These are phyloP conservation scores for Gracilaria vermiculophylla DNA, from an alignment of 23 red algal species.

Conservation along the genomic window DNA sequence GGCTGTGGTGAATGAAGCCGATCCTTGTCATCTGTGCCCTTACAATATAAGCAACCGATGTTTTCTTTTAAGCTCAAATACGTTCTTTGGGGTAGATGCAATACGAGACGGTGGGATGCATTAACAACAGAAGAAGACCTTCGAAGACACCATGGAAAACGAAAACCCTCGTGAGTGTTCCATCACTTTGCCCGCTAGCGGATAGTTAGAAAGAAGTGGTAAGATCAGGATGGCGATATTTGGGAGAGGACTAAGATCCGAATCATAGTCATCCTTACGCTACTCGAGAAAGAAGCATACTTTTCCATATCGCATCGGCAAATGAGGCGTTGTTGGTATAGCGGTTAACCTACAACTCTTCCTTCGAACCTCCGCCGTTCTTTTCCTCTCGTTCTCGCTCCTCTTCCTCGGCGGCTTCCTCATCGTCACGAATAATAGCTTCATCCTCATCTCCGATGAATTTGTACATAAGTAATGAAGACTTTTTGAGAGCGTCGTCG, in stretches of 20 bases:
- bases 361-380: conserved; percentile 33
- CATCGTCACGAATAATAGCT: conserved; percentile 63
- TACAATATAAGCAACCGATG: neutral
- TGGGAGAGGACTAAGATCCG: too few species aligned
- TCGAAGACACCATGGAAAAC: neutral
- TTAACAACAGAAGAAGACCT: neutral
- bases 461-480: conserved; percentile 36
- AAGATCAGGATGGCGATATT: too few species aligned
- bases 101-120: neutral
- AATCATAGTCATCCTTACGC: too few species aligned
- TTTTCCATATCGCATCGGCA: neutral
- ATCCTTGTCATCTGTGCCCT: neutral
- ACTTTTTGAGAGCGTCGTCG: conserved; percentile 52
- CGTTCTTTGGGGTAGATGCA: neutral
- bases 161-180: neutral
- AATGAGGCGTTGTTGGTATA: neutral
- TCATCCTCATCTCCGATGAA: conserved; percentile 74
- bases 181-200: too few species aligned
- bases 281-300: too few species aligned
- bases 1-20: too few species aligned
- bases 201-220: too few species aligned
- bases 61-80: neutral
- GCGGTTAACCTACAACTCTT: conserved; percentile 28
- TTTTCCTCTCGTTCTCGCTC: conserved; percentile 50
- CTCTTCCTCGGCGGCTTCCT: conserved; percentile 69